Conservation (phyloP, 176 grass and related monocot genomes). For the Echinochloa phyllopogon region DNA sequence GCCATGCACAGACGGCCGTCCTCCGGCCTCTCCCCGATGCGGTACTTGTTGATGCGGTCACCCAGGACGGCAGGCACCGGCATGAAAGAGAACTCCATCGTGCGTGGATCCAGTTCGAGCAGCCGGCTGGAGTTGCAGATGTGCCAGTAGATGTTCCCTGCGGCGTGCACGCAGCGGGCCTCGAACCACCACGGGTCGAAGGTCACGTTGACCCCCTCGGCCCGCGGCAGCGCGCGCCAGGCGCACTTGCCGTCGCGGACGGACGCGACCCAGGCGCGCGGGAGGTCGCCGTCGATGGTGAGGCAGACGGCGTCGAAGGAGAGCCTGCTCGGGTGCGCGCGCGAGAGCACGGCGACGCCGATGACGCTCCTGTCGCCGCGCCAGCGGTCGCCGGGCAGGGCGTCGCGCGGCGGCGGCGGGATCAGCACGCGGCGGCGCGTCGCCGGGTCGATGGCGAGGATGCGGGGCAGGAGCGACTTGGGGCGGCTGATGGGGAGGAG, state of each 20-base stretch:
- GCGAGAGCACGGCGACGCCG: conserved; percentile 26
- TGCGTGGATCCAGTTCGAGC: conserved; percentile 24
- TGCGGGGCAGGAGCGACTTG: background rate
- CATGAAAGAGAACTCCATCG: background rate
- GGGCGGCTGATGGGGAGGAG: background rate
- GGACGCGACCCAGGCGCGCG: conserved; percentile 32
- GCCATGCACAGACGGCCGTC: conserved; percentile 37
- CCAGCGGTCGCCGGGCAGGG: background rate
- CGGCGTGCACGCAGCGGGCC: conserved; percentile 19
- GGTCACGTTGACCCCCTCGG: background rate
- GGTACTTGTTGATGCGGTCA: background rate
- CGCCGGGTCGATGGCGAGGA: conserved; percentile 21
- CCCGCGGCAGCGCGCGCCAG: background rate
- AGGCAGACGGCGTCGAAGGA: conserved; percentile 35
- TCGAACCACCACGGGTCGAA: conserved; percentile 35
- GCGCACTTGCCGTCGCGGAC: background rate
- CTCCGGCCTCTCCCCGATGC: conserved; percentile 32
- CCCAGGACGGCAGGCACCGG: background rate
- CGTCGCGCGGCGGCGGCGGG: background rate
- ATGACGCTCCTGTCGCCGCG: background rate
- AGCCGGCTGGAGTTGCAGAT: conserved; percentile 30
- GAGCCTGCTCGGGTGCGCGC: conserved; percentile 11
- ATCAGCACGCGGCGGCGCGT: conserved; percentile 13
- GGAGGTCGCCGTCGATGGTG: conserved; percentile 16
- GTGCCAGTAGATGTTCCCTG: conserved; percentile 22